These are phyloP conservation scores for Trichosporon sp. DNA, from an alignment of 1,284 basidiomycete genomes.

Conservation along the genomic window DNA sequence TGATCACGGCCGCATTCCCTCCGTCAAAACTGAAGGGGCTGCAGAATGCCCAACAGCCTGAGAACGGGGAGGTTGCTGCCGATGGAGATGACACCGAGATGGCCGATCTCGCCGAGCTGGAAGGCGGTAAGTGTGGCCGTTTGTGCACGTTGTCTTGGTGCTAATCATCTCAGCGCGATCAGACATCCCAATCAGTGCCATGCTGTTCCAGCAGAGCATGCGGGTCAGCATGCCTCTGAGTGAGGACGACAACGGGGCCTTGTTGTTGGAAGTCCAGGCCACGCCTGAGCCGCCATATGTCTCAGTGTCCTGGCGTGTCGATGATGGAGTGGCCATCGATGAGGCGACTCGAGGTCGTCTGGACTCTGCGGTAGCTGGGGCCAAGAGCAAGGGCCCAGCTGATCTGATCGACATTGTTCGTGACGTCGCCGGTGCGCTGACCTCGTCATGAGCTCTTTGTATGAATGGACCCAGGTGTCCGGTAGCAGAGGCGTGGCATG, in stretches of 20 bases:
- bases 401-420: conserved; percentile 84
- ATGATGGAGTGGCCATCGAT: background rate
- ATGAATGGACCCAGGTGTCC: background rate
- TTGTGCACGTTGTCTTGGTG: background rate
- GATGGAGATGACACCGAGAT: conserved; percentile 9
- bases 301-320: conserved; percentile 1
- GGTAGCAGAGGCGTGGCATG: background rate
- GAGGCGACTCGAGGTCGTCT: background rate
- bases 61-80: background rate
- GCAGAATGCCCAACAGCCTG: background rate
- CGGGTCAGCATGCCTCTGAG: conserved; percentile 5
- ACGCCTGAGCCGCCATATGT: conserved; percentile 4
- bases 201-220: conserved; percentile 6
- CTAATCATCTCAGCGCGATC: conserved; percentile 4
- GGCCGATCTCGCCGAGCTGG: conserved; percentile 8
- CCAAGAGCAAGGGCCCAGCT: conserved; percentile 73
- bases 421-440: conserved; percentile 80
- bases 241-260: background rate
- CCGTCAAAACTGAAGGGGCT: background rate
- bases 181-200: conserved; percentile 11
- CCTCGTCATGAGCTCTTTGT: background rate
- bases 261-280: conserved; percentile 7
- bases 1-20: conserved; percentile 18
- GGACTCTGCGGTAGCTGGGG: background rate
- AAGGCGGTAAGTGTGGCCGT: conserved; percentile 8